Percentiles rank a stretch among this genome's conserved stretches.
phyloP scores from a whole-genome alignment of 306 rosid species.

The Potentilla sterilis region DNA sequence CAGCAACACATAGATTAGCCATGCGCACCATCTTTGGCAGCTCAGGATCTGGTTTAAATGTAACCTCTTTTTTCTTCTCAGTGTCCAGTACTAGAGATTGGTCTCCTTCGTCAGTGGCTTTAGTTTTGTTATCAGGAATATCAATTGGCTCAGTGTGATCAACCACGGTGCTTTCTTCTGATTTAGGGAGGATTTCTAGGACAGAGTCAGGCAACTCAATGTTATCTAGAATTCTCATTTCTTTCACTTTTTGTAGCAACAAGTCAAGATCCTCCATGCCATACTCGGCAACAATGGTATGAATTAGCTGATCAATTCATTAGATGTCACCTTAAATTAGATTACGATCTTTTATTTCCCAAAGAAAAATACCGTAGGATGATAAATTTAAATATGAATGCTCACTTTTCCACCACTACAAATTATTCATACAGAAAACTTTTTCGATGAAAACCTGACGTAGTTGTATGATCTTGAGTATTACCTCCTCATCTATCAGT shows the following conservation, averaged over 20 bases:
- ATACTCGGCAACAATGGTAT: slow-evolving; percentile 64
- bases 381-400: background rate
- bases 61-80: slow-evolving; percentile 39
- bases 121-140: slow-evolving; percentile 21
- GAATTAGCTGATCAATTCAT: slow-evolving; percentile 51
- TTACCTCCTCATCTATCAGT: slow-evolving; percentile 93
- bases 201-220: slow-evolving; percentile 67
- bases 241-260: slow-evolving; percentile 67
- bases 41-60: slow-evolving; percentile 50
- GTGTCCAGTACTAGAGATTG: slow-evolving; percentile 32
- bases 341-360: background rate
- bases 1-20: slow-evolving; percentile 93
- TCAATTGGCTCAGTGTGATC: slow-evolving; percentile 27
- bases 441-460: background rate
- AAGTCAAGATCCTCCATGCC: slow-evolving; percentile 57
- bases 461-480: background rate
- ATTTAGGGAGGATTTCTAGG: slow-evolving; percentile 48
- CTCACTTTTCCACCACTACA: background rate
- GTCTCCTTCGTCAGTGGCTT: slow-evolving; percentile 35
- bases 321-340: background rate
- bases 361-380: background rate
- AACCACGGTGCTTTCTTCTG: slow-evolving; percentile 36
- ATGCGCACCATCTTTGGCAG: slow-evolving; percentile 76
- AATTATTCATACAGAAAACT: background rate
- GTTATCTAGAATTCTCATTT: slow-evolving; percentile 87